Base-by-base conservation (phyloP, 306 rosid genomes). In the Trifolium subterraneum region DNA sequence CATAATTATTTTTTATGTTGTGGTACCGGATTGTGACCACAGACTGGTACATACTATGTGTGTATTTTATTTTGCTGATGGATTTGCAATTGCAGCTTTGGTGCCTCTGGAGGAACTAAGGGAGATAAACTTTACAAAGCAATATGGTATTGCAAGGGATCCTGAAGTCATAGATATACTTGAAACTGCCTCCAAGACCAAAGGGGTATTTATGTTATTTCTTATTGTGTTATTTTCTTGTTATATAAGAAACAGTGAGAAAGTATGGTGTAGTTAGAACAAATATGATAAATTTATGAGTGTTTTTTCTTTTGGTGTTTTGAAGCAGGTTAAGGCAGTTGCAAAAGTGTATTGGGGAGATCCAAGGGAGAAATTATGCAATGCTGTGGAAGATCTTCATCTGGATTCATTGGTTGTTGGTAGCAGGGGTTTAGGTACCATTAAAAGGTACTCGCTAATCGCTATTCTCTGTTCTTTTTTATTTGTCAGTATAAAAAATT, bases 261-360 rank as follows among this genome's bases (percentile, higher is more conserved):
- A n/a, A 56, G 44, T 39, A 39, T 39, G 44, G 44, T 39, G 44
- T 39, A 36, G 41, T 36, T 36, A 36, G 14, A 4, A 44, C 50
- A 44, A 14, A 47, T 47, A 4, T 42, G 50, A 14, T 12, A 44
- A 14, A 44, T 13, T 44, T 44, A 5, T 4, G 11, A 35, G 8
- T 35, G 38, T 6, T 50, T 6, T 22, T 69, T 25, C 11, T 10
- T 12, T n/a, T 42, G 64, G 1, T 64, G 64, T 58, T 59, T 74
- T 71, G 76, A 44, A 61, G 3, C 76, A 88, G 93, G 93, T 76
- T 4, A 90, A 79, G 77, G 96, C 72, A 59, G 72, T 84, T 73
- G 96, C 91, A 13, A 92, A 92, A 79, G 92, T 92, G 8, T 92
- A 92, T 6, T 90, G 96, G 97, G 95, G 97, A 9, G 92, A 90